Base-by-base conservation (phyloP, 441 rosid genomes). In the Adansonia madagascariensis region DNA sequence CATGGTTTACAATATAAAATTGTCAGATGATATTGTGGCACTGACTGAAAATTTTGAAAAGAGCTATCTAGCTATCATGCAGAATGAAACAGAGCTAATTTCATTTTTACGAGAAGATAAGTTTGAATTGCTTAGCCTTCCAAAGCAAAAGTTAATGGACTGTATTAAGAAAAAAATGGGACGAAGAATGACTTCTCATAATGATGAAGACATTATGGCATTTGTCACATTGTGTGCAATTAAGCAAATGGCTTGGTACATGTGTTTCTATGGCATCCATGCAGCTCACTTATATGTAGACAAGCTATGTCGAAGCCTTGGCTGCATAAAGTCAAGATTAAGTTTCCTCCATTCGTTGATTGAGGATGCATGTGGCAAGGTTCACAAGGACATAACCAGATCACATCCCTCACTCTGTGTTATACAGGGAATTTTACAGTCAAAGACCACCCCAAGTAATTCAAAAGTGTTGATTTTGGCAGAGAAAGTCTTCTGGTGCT, bases 181-280 rank as follows among this genome's bases (percentile, higher is more conserved):
- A 57, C 75, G 81, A 52, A 84, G 70, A 74, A 78, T 75, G 44
- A 73, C 74, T 79, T 75, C 75, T 46, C 70, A 20, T 27, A 63
- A 57, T 69, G 88, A 81, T 76, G 88, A 82, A 74, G 84, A 83
- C 64, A 64, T 82, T 57, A 71, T 82, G 87, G 84, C 86, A 74
- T 82, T 79, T 86, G 88, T 79, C 61, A 73, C 85, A 18, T 78
- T 89, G 74, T 77, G 85, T 74, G 89, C 85, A 60, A 85, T 89
- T 24, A 89, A 89, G 83, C 87, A 88, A 84, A 86, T 85, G 82
- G 80, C 91, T 47, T 89, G 90, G 89, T 85, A 86, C 84, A 62
- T 82, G 72, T 89, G 93, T 80, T 89, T 85, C 81, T 89, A 83
- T 52, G 93, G 93, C 53, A 85, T 85, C 78, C 84, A 78, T 75